phyloP scores from a whole-genome alignment of 345 rosid genomes.

The Eucalyptus melliodora region DNA sequence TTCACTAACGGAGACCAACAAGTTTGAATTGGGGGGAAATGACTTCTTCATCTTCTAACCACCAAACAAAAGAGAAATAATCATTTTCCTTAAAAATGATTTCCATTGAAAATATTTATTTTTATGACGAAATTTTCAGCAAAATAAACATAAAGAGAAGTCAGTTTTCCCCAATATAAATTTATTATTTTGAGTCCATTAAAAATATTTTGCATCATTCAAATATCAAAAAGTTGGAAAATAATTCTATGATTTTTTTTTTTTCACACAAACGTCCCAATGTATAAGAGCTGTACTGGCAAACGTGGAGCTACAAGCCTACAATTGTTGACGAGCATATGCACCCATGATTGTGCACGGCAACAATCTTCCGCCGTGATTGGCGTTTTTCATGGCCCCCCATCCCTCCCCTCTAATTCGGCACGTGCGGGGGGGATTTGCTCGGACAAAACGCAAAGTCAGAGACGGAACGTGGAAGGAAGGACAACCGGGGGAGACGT shows the following conservation, averaged over 20 bases:
- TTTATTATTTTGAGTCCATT: neutral
- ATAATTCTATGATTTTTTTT: neutral
- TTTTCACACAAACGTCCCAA: neutral
- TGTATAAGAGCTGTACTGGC: neutral
- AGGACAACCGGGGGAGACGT: neutral
- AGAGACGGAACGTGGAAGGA: neutral
- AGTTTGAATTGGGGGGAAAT: too few relatives aligned
- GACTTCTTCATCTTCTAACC: too few relatives aligned
- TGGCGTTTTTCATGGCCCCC: neutral
- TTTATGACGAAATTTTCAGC: neutral
- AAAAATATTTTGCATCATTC: neutral
- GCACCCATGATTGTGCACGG: neutral
- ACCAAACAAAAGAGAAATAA: neutral
- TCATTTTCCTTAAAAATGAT: neutral
- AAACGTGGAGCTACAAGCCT: neutral
- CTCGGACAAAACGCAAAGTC: neutral
- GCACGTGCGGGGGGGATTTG: neutral
- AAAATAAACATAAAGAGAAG: fast-evolving
- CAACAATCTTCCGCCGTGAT: neutral
- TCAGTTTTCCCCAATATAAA: neutral
- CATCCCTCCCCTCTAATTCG: neutral
- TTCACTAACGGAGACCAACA: fast-evolving
- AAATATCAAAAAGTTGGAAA: neutral
- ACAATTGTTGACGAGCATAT: neutral
- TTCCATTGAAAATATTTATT: neutral